These are phyloP conservation scores for Cardiospermum halicacabum DNA, from an alignment of 345 rosid species.

Conservation along the genomic window DNA sequence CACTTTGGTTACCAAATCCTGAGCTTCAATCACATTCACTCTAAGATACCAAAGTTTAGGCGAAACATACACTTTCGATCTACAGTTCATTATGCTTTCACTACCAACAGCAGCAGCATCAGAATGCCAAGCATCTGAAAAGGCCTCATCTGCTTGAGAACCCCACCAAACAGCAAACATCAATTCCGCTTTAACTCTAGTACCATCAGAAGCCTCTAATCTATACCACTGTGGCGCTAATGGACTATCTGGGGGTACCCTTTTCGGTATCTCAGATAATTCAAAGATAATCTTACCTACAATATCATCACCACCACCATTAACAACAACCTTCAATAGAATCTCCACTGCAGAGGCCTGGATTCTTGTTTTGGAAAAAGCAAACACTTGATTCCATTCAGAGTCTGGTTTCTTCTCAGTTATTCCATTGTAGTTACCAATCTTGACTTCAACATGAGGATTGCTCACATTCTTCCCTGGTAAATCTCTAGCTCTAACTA, in stretches of 20 bases:
- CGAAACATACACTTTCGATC: slow-evolving; percentile 32
- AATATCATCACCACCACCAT: slow-evolving; percentile 15
- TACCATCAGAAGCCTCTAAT: slow-evolving; percentile 27
- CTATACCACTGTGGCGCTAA: slow-evolving; percentile 42
- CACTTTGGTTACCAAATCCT: slow-evolving; percentile 34
- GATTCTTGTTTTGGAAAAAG: slow-evolving; percentile 36
- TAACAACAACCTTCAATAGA: slow-evolving; percentile 15
- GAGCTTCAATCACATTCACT: slow-evolving; percentile 37
- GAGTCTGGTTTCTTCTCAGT: slow-evolving; percentile 29
- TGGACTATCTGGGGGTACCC: slow-evolving; percentile 35
- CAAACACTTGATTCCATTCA: slow-evolving; percentile 39
- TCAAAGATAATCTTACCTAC: slow-evolving; percentile 26
- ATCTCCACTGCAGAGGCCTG: slow-evolving; percentile 31
- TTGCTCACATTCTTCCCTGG: slow-evolving; percentile 16
- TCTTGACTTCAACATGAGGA: slow-evolving; percentile 33
- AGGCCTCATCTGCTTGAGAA: slow-evolving; percentile 42
- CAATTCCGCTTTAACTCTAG: slow-evolving; percentile 25
- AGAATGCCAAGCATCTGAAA: slow-evolving; percentile 36
- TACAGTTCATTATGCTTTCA: slow-evolving; percentile 23
- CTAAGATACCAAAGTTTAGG: slow-evolving; percentile 45
- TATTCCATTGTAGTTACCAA: slow-evolving; percentile 31
- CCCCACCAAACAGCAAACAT: slow-evolving; percentile 47
- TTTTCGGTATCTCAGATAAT: slow-evolving; percentile 27
- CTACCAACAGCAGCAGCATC: slow-evolving; percentile 32
- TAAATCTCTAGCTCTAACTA: slow-evolving; percentile 28